Base-by-base conservation (phyloP, 208 protist species). In the Trypanosoma caninum region DNA sequence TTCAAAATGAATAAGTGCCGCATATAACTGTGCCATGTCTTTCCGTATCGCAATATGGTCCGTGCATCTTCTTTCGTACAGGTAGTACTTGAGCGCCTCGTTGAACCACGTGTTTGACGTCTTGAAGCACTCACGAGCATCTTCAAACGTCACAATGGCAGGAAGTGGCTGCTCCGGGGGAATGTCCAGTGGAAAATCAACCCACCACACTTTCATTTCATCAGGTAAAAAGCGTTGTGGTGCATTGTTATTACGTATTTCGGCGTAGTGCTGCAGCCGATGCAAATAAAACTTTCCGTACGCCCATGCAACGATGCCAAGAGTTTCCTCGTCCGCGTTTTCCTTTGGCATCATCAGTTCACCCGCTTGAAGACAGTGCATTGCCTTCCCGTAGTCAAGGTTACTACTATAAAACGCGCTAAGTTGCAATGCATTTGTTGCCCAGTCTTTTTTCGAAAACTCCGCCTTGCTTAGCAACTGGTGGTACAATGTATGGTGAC, bases 311-410 rank as follows among this genome's bases (percentile, higher is more conserved):
- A 93, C 78, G 27, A 78, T 58, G 1, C 87, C 86, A 33, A 65
- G 54, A 40, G 79, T 80, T 37, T 90, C 73, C 31, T 84, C 82
- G 47, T 74, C 65, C 22, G 74, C 63, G 22, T 63, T 66, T 45
- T 74, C 69, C 23, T 47, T 53, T 33, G 84, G 76, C 85, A 96
- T 94, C 55, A 96, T 57, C 20, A 41, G 63, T 65, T 94, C 69
- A 31, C 82, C 88, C 3, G 92, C 87, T 20, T 72, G 45, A 20
- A 97, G 77, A 75, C 89, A 97, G 60, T 95, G 84, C 13, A 84
- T 48, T 3, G 88, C 84, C 48, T 80, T 80, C 30, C 84, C 84
- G 47, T 88, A 97, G 14, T 78, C 84, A 44, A 71, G 60, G 47
- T 65, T 47, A 33, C 66, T 81, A 44, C 75, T 72, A 76, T 94